Conservation (phyloP, 164 flowering plant species). For the Buxus sempervirens region DNA sequence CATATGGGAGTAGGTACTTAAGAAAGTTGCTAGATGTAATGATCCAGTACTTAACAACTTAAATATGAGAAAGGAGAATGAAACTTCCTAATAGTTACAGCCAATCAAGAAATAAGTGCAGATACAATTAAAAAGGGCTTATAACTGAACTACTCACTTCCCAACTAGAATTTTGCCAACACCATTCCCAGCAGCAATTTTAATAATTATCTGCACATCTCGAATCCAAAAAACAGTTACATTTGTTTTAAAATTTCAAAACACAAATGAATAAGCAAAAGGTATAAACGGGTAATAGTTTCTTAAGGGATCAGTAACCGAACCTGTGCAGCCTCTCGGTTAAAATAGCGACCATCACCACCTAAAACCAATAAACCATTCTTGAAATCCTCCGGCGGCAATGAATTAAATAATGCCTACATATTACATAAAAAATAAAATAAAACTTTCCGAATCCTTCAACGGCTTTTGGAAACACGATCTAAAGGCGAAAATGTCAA, state of each 20-base stretch:
- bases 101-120: not conserved
- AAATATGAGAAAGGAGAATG: not conserved
- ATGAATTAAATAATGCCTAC: slow-evolving; percentile 85
- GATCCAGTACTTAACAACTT: not conserved
- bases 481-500: not conserved
- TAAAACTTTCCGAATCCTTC: not conserved
- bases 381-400: slow-evolving; percentile 85
- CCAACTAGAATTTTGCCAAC: slow-evolving; percentile 91
- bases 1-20: not conserved
- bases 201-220: slow-evolving; percentile 69
- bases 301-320: not conserved
- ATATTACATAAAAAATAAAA: slow-evolving; percentile 4
- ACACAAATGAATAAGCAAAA: not conserved
- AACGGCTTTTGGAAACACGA: not conserved
- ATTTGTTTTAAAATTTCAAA: not conserved
- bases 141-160: slow-evolving; percentile 44
- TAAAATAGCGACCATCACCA: slow-evolving; percentile 98
- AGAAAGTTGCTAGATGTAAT: not conserved
- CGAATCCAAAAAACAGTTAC: slow-evolving; percentile 6
- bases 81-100: not conserved
- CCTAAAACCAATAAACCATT: slow-evolving; percentile 83
- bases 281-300: not conserved
- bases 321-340: slow-evolving; percentile 92
- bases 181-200: slow-evolving; percentile 97
- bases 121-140: not conserved